Conservation (phyloP, 257 asterid species). For the Ballota nigra region DNA sequence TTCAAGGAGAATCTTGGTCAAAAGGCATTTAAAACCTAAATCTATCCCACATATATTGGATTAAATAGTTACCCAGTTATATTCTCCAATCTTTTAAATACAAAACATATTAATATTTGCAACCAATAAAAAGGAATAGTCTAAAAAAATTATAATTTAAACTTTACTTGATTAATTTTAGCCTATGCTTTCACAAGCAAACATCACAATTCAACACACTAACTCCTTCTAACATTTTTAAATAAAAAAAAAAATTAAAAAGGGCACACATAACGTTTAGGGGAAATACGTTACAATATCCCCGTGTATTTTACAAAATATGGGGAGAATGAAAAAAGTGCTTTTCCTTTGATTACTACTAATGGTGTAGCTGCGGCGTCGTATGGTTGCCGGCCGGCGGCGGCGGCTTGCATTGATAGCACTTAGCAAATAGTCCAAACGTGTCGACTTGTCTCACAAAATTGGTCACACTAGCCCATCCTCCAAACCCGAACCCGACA, state of each 20-base stretch:
- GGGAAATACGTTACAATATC: conserved; percentile 37
- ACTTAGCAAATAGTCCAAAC: conserved; percentile 92
- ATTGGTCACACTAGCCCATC: conserved; percentile 94
- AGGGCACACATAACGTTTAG: conserved; percentile 43
- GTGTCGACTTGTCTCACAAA: conserved; percentile 76
- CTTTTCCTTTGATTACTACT: conserved; percentile 25
- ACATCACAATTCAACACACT: conserved; percentile 53
- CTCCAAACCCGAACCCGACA: conserved; percentile 95
- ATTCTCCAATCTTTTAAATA: not conserved
- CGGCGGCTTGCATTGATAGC: conserved; percentile 84
- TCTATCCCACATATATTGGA: conserved; percentile 17
- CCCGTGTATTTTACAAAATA: conserved; percentile 61
- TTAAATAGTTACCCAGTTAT: not conserved
- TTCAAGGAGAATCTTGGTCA: conserved; percentile 34
- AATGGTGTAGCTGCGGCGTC: conserved; percentile 44
- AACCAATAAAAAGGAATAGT: conserved; percentile 1
- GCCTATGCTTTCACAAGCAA: conserved; percentile 45
- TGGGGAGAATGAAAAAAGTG: conserved; percentile 4
- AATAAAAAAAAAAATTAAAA: not conserved
- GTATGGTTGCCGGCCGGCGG: conserved; percentile 29
- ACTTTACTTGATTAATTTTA: conserved; percentile 23
- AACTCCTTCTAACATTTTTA: conserved; percentile 32
- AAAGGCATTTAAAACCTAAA: conserved; percentile 16
- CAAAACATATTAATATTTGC: conserved; percentile 22
- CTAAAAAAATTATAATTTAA: conserved; percentile 22